phyloP scores from a whole-genome alignment of 1,284 basidiomycete species.

The Ganoderma resinaceum region DNA sequence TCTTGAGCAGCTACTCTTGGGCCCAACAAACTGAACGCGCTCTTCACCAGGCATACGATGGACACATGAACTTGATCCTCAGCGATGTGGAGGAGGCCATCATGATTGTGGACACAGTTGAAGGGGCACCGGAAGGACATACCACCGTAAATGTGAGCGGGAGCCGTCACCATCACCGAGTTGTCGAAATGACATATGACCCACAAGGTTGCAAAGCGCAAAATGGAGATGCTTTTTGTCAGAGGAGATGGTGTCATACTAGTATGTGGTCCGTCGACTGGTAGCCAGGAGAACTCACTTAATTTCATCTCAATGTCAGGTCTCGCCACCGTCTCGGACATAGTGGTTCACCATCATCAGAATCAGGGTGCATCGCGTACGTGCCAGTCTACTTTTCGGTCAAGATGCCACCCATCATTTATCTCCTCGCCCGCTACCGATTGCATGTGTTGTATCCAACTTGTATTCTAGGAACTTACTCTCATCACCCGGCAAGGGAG shows the following conservation, averaged over 20 bases:
- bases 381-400: slow-evolving; percentile 47
- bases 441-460: slow-evolving; percentile 22
- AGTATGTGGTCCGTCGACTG: slow-evolving; percentile 39
- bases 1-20: slow-evolving; percentile 21
- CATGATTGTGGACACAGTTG: slow-evolving; percentile 83
- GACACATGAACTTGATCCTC: slow-evolving; percentile 99
- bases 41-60: slow-evolving; percentile 89
- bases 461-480: slow-evolving; percentile 13
- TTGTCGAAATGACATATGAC: slow-evolving; percentile 8
- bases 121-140: slow-evolving; percentile 56
- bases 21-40: slow-evolving; percentile 12
- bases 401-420: slow-evolving; percentile 10
- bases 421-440: slow-evolving; percentile 9
- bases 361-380: slow-evolving; percentile 7
- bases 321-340: slow-evolving; percentile 77
- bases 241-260: slow-evolving; percentile 95
- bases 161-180: not conserved
- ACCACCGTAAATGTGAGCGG: slow-evolving; percentile 67
- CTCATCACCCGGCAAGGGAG: not conserved
- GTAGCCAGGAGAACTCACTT: not conserved
- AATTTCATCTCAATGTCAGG: slow-evolving; percentile 48
- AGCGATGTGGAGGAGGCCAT: slow-evolving; percentile 98
- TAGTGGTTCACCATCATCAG: slow-evolving; percentile 25
- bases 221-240: slow-evolving; percentile 98
- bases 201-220: slow-evolving; percentile 87